A percentile compares a stretch with the other conserved stretches of the same genome.
Conservation (phyloP, 805 yeast genomes). For the Ogataea paraovalis region DNA sequence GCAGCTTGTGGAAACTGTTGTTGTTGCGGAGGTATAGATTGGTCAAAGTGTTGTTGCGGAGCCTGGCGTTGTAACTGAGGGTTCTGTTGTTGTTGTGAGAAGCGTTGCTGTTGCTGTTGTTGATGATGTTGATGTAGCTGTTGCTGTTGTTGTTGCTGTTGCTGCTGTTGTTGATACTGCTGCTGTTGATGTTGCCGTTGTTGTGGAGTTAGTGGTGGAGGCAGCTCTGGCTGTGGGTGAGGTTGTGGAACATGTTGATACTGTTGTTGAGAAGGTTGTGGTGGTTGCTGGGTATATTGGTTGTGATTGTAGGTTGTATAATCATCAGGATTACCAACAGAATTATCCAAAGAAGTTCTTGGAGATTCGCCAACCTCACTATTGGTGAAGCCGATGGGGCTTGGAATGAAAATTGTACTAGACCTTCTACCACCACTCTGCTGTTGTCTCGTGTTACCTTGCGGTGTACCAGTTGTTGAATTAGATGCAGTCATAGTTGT, state of each 20-base stretch:
- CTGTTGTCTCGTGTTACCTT: neutral
- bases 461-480: neutral
- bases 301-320: neutral
- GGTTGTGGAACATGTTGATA: neutral
- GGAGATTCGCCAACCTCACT: slow-evolving; percentile 16
- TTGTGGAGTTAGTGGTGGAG: no score
- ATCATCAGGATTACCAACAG: slow-evolving; percentile 1
- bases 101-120: neutral
- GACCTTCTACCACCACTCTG: slow-evolving; percentile 5
- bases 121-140: neutral
- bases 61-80: neutral
- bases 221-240: no score
- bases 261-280: slow-evolving; percentile 1
- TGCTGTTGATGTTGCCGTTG: neutral
- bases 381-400: slow-evolving; percentile 30
- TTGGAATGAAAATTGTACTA: slow-evolving; percentile 22
- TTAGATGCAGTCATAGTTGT: neutral
- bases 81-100: neutral
- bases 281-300: neutral
- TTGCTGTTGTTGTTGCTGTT: neutral
- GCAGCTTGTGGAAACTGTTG: no score
- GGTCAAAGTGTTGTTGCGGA: no score
- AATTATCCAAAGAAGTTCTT: slow-evolving; percentile 1
- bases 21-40: no score
- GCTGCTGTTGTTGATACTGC: neutral